phyloP scores from a whole-genome alignment of 768 basidiomycete genomes.

The Phanerochaete carnosa region DNA sequence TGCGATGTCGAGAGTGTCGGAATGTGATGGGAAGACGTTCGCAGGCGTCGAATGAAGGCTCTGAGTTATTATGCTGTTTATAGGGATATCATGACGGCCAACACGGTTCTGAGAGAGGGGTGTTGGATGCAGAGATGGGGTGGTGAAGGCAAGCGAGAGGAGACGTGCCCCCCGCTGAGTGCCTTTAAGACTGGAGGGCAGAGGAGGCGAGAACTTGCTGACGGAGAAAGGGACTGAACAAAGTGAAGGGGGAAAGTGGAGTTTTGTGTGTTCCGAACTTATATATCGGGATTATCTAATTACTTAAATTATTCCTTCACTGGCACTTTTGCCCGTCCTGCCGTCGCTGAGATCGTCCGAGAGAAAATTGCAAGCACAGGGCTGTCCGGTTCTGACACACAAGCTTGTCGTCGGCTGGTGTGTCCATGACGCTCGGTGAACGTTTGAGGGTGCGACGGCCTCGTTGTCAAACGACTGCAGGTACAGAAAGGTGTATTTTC shows the following conservation, averaged over 20 bases:
- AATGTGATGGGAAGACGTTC: conserved; percentile 11
- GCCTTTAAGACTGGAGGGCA: conserved; percentile 18
- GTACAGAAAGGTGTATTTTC: conserved; percentile 1
- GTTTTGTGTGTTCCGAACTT: conserved; percentile 5
- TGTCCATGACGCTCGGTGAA: conserved; percentile 1
- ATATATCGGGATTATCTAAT: conserved; percentile 15
- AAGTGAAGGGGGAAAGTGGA: conserved; percentile 13
- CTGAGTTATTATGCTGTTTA: conserved; percentile 22
- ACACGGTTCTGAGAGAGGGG: conserved; percentile 22
- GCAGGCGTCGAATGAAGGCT: conserved; percentile 17
- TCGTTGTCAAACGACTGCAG: conserved; percentile 1
- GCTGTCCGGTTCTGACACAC: background rate
- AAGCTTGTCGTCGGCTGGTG: background rate
- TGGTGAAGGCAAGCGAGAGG: conserved; percentile 20
- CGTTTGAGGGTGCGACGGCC: conserved; percentile 7
- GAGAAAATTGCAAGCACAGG: background rate
- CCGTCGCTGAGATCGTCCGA: background rate
- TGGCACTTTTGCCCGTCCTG: background rate
- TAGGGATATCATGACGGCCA: conserved; percentile 35
- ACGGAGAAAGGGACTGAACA: conserved; percentile 16
- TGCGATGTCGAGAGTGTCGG: background rate
- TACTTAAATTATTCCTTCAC: conserved; percentile 2
- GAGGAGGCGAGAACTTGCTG: conserved; percentile 10
- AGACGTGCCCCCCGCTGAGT: conserved; percentile 25
- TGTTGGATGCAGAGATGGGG: conserved; percentile 2